Conservation (phyloP, 495 filamentous ascomycete genomes). For the Hypoxylon cercidicola region DNA sequence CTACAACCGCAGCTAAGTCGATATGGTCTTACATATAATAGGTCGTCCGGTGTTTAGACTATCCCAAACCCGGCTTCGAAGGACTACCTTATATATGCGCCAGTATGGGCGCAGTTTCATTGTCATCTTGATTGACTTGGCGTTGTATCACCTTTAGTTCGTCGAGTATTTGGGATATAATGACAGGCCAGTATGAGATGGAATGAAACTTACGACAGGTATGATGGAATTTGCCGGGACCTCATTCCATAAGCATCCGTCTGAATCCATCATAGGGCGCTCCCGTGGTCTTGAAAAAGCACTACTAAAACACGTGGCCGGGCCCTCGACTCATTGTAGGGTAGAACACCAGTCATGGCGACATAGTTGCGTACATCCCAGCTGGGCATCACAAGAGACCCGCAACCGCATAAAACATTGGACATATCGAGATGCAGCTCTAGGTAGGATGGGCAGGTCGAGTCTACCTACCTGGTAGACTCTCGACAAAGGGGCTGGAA, state of each 20-base stretch:
- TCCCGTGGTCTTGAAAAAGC: slow-evolving; percentile 11
- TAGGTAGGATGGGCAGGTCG: slow-evolving; percentile 7
- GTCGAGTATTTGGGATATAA: too few species aligned
- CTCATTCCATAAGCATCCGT: background rate
- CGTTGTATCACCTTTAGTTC: too few species aligned
- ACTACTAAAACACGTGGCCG: slow-evolving; percentile 23
- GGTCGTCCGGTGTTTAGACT: too few species aligned
- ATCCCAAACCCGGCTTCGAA: too few species aligned
- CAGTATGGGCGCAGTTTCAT: too few species aligned
- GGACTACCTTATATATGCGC: too few species aligned
- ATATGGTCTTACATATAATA: too few species aligned
- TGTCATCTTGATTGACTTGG: too few species aligned
- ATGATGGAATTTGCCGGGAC: slow-evolving; percentile 2
- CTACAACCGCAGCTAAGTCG: too few species aligned
- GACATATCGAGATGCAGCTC: slow-evolving; percentile 26
- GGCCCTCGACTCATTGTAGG: slow-evolving; percentile 24
- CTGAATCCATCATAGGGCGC: slow-evolving; percentile 3
- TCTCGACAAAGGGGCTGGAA: background rate
- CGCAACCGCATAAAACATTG: background rate
- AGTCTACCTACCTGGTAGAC: background rate
- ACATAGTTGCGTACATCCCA: slow-evolving; percentile 12
- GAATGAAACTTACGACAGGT: slow-evolving; percentile 1
- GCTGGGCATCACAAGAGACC: slow-evolving; percentile 17
- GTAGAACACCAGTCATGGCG: slow-evolving; percentile 13
- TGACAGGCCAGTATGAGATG: background rate